Evolutionary conservation across 495 filamentous ascomycete species (phyloP).

Genomic region (Bacidia rubella): DNA sequence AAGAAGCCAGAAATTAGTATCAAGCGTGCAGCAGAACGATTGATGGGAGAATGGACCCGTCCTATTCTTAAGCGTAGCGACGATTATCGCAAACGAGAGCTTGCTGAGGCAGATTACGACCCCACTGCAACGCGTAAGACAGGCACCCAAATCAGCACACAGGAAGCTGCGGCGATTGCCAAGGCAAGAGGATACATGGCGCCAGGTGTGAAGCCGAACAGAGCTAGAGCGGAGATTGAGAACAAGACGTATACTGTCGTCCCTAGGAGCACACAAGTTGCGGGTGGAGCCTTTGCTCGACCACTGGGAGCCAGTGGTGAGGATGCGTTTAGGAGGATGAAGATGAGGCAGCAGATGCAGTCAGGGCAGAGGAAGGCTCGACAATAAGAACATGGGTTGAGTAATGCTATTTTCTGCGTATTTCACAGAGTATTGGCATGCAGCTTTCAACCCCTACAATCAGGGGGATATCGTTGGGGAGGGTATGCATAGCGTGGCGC

Average conservation of each 20-base stretch:
- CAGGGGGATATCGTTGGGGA: too few species aligned
- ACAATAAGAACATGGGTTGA: neutral
- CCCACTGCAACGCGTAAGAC: conserved; percentile 30
- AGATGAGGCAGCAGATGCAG: conserved; percentile 40
- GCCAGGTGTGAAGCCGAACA: conserved; percentile 50
- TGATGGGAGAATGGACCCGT: conserved; percentile 88
- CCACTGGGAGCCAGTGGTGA: conserved; percentile 61
- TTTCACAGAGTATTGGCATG: too few species aligned
- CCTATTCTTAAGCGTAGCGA: conserved; percentile 90
- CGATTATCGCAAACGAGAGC: conserved; percentile 72
- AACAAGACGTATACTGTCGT: conserved; percentile 71
- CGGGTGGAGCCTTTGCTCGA: conserved; percentile 38
- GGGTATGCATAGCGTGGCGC: neutral
- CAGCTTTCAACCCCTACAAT: too few species aligned
- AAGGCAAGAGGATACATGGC: conserved; percentile 53
- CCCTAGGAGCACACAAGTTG: conserved; percentile 45
- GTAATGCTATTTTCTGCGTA: too few species aligned
- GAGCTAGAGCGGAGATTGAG: conserved; percentile 55
- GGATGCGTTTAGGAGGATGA: conserved; percentile 73
- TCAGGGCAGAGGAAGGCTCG: conserved; percentile 1
- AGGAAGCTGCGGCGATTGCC: conserved; percentile 45
- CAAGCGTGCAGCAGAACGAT: conserved; percentile 82
- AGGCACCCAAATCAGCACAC: conserved; percentile 23
- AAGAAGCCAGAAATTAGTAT: conserved; percentile 72
- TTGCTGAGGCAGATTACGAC: conserved; percentile 42